Conservation (phyloP, 805 yeast species). For the Saccharomycopsis fibuligera region DNA sequence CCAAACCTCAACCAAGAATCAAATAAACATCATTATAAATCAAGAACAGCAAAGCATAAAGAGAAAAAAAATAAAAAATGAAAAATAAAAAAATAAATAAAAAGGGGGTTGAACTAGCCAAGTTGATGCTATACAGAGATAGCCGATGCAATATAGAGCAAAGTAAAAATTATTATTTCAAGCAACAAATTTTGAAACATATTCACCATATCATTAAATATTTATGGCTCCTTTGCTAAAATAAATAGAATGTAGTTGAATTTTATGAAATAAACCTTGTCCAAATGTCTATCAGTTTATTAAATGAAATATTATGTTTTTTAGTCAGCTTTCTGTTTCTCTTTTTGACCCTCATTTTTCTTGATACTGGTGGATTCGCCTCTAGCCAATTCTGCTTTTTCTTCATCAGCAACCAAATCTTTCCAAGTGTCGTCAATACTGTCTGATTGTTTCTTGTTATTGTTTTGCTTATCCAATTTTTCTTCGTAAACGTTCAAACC, state of each 20-base stretch:
- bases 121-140: too few relatives aligned
- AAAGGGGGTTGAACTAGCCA: too few relatives aligned
- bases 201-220: too few relatives aligned
- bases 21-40: too few relatives aligned
- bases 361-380: constrained; percentile 5
- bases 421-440: constrained; percentile 41
- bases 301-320: neutral
- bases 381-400: constrained; percentile 24
- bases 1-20: too few relatives aligned
- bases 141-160: too few relatives aligned
- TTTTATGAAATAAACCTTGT: neutral
- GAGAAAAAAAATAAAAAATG: neutral
- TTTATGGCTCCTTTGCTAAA: too few relatives aligned
- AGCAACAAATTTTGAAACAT: too few relatives aligned
- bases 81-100: too few relatives aligned
- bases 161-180: too few relatives aligned
- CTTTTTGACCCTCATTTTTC: neutral
- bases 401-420: constrained; percentile 39
- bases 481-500: constrained; percentile 61
- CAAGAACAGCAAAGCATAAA: too few relatives aligned
- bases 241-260: neutral
- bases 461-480: constrained; percentile 35
- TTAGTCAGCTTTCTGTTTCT: neutral
- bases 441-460: constrained; percentile 26
- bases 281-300: neutral